A percentile compares a stretch with the other conserved stretches of the same genome.
Conservation (phyloP, 225 moss, liverwort and hornwort genomes). For the Polytrichum formosum region DNA sequence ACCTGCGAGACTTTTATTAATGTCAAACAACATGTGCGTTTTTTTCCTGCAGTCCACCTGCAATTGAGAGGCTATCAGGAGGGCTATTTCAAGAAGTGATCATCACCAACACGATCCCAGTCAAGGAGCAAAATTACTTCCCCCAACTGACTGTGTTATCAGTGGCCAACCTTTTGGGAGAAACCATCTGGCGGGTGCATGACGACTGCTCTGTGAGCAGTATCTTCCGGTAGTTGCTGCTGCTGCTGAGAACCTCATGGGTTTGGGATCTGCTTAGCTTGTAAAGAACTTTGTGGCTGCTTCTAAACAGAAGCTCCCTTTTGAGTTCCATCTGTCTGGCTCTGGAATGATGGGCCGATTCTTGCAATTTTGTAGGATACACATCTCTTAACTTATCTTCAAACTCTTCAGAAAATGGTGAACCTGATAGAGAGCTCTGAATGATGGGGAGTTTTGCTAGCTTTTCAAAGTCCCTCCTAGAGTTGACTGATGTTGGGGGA, state of each 20-base stretch:
- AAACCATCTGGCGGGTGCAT: constrained; percentile 96
- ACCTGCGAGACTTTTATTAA: too few relatives aligned
- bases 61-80: constrained; percentile 86
- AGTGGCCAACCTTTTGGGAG: constrained; percentile 95
- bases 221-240: constrained; percentile 38
- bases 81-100: constrained; percentile 94
- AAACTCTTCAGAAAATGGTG: too few relatives aligned
- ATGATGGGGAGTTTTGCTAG: too few relatives aligned
- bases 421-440: too few relatives aligned
- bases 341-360: constrained; percentile 35
- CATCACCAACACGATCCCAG: constrained; percentile 87
- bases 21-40: too few relatives aligned
- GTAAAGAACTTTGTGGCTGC: constrained; percentile 25
- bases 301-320: constrained; percentile 37
- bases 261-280: constrained; percentile 6
- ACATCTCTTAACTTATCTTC: constrained; percentile 10
- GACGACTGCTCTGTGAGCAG: constrained; percentile 93
- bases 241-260: not conserved
- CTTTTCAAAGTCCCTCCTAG: too few relatives aligned
- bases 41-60: constrained; percentile 66
- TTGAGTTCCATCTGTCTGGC: constrained; percentile 30
- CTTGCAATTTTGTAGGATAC: constrained; percentile 36
- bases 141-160: constrained; percentile 88
- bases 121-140: constrained; percentile 79
- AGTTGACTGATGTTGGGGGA: too few relatives aligned